Conservation (phyloP, 768 basidiomycete genomes). For the Ramaria sp. region DNA sequence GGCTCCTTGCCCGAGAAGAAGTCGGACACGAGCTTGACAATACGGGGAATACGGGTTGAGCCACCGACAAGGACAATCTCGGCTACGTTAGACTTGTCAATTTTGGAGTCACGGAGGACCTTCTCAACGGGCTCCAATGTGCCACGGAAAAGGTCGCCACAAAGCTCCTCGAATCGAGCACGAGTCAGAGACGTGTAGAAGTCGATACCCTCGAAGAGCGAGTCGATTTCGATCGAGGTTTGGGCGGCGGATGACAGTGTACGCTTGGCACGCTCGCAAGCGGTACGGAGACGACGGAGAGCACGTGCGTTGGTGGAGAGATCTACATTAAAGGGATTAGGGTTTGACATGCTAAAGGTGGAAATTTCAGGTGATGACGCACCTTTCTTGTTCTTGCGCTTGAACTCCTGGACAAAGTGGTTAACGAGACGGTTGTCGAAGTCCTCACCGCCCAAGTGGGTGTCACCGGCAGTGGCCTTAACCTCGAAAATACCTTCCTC, state of each 20-base stretch:
- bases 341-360: too few species aligned
- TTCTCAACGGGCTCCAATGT: slow-evolving; percentile 96
- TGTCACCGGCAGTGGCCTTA: slow-evolving; percentile 97
- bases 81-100: slow-evolving; percentile 91
- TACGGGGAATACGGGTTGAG: slow-evolving; percentile 96
- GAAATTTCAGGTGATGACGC: slow-evolving; percentile 12
- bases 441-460: slow-evolving; percentile 96
- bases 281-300: slow-evolving; percentile 92
- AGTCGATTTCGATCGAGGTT: slow-evolving; percentile 97
- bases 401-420: slow-evolving; percentile 95
- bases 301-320: slow-evolving; percentile 88
- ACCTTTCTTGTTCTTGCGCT: slow-evolving; percentile 96
- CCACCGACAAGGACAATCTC: slow-evolving; percentile 98
- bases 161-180: slow-evolving; percentile 94
- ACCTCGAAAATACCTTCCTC: slow-evolving; percentile 98
- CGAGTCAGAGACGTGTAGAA: slow-evolving; percentile 98
- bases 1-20: slow-evolving; percentile 99
- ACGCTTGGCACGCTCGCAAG: slow-evolving; percentile 97
- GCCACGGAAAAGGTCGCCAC: slow-evolving; percentile 89
- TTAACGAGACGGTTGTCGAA: slow-evolving; percentile 97
- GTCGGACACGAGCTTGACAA: slow-evolving; percentile 95
- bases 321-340: slow-evolving; percentile 32
- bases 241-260: slow-evolving; percentile 95
- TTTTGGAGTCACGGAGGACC: slow-evolving; percentile 95
- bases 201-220: slow-evolving; percentile 94